phyloP scores from a whole-genome alignment of 441 rosid genomes.

The Adansonia grandidieri region DNA sequence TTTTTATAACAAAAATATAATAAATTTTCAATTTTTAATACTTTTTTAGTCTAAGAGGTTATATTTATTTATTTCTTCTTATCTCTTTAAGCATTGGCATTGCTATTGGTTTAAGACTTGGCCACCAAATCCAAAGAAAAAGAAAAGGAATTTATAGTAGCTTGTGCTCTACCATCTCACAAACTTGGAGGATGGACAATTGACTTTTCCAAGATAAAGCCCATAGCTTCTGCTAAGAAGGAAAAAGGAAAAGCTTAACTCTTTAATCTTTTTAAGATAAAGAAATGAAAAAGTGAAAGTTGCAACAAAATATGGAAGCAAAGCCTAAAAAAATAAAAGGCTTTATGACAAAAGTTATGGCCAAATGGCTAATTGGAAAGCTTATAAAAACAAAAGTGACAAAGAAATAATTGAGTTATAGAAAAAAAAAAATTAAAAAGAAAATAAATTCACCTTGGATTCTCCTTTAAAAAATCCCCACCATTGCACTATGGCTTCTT shows the following conservation, averaged over 20 bases:
- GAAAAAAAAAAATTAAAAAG: neutral
- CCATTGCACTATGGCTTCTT: constrained; percentile 15
- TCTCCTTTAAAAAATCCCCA: constrained; percentile 30
- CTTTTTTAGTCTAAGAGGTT: neutral
- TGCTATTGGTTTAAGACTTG: neutral
- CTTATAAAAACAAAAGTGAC: neutral
- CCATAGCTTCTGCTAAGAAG: constrained; percentile 20
- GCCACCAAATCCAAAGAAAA: neutral
- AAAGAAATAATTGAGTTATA: constrained; percentile 18
- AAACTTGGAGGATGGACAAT: constrained; percentile 31
- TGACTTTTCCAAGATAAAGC: constrained; percentile 40
- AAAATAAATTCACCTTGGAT: constrained; percentile 41
- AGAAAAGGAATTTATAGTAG: neutral
- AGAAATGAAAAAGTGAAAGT: constrained; percentile 3
- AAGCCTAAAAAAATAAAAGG: constrained; percentile 23
- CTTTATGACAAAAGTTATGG: constrained; percentile 24
- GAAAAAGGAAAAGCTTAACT: constrained; percentile 9
- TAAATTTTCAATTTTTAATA: neutral
- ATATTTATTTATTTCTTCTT: neutral
- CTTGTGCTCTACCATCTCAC: constrained; percentile 28
- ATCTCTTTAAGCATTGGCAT: neutral
- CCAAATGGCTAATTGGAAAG: constrained; percentile 17
- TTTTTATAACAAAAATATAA: too few species aligned
- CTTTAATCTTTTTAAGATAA: constrained; percentile 27
- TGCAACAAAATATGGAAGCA: constrained; percentile 30